Base-by-base conservation (phyloP, 305 asterid genomes). In the Fraxinus ornus region DNA sequence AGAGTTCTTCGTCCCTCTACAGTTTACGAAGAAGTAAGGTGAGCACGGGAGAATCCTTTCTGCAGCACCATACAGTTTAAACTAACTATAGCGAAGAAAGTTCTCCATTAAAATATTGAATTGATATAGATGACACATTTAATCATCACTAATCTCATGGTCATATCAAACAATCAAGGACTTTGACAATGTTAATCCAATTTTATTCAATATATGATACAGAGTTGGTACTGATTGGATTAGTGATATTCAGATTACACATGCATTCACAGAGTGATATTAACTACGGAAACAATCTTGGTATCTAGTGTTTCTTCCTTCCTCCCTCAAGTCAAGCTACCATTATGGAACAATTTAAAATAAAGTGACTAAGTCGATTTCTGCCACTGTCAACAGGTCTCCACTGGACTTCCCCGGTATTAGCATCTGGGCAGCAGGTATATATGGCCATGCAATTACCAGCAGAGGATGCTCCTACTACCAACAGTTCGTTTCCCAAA, bases 331-430 rank as follows among this genome's bases (percentile, higher is more conserved):
- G 60, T 90, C 92, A 92, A 60, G 96, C 97, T 12, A 89, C 84
- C 97, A 93, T 93, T 22, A 93, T 89, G 41, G 93, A 92, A 79
- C 97, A 92, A 77, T 93, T 93, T 9, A 77, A 81, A 17, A 93
- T 91, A 55, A 93, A 93, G 83, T 92, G 91, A 84, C 93, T 91
- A 2, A 89, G 90, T 39, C 86, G 87, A 39, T 87, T 90, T 36
- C 91, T 81, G 15, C 91, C 93, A n/a, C 89, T 76, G 77, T 89
- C 90, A 5, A 93, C 78, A 49, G 87, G 87, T 26, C 81, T 91
- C 97, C 97, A 92, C 36, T 81, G 84, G 87, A 90, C 82, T 41
- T 81, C 83, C n/a, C 66, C 73, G n/a, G 84, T 83, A 52, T 84
- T 88, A 0, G 87, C 84, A 80, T 90, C 82, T 0, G 97, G 97